Base-by-base conservation (phyloP, 768 basidiomycete genomes). In the Mycena floridula region DNA sequence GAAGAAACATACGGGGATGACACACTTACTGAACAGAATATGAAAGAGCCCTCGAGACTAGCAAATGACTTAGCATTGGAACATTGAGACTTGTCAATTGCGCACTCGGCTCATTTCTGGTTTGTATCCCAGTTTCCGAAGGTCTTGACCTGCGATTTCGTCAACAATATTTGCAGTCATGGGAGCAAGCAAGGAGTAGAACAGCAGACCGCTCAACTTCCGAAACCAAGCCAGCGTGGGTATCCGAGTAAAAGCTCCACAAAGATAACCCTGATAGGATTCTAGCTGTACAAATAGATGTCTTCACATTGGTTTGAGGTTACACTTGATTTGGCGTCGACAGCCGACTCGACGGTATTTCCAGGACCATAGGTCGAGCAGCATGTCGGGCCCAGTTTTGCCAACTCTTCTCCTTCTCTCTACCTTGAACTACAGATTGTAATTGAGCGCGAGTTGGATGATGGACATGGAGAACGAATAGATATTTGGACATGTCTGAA, bases 101-200 rank as follows among this genome's bases (percentile, higher is more conserved):
- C 52, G n/a, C 50, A 78, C 79, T 48, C 76, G 65, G 2, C 68
- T 66, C 59, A 81, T 64, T 51, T 79, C 76, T 47, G 80, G 75
- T 40, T 65, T 63, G 57, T 81, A 81, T 1, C 78, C 79, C 40
- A 81, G 61, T 45, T 70, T 68, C 55, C 77, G 61, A n/a, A 77
- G 54, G 23, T 64, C 18, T 35, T 35, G 15, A 3, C 4, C 32
- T 18, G 32, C 32, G 18, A 3, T 35, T 35, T 35, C 32, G 7
- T 35, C 18, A 30, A 30, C 28, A 30, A n/a, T n/a, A 35, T 35
- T 35, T 13, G 7, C 18, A 18, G 15, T 35, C 18, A 13, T 35
- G 32, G 18, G 32, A 35, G 18, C 4, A 15, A n/a, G 9, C 28
- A 30, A 30, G 28, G n/a, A n/a, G 28, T 9, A 35, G 13, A 35